Evolutionary conservation across 352 stramenopile species (phyloP), one percentile per base, ranked within the genome.

Genomic region (Phytophthora syringae): DNA sequence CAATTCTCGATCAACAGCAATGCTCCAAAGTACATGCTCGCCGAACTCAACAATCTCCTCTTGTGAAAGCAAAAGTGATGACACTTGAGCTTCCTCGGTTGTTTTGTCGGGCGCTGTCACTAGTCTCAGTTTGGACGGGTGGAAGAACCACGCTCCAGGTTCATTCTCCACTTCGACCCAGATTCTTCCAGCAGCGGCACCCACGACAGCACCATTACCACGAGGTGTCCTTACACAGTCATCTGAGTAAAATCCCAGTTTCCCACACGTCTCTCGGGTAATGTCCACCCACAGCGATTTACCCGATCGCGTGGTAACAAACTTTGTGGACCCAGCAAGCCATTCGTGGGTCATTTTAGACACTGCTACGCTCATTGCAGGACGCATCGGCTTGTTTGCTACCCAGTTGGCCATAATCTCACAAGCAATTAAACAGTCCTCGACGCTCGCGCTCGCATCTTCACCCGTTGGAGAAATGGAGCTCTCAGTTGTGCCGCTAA

Each of bases 161-260:
- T 96, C 85, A 1, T 73, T 86, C 20, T 97, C 90, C 0, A 95
- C 77, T 55, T 94, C 74, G 7, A 96, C 73, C 90, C 90, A 97
- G 7, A 96, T 52, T 5, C 82, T 74, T 12, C 70, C 64, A 27
- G 80, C 71, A 2, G 82, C 79, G 7, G 90, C 74, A 0, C 90
- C 90, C 2, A 94, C 39, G 0, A 97, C 75, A 7, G 70, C 69
- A 2, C 85, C 90, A 56, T 87, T 85, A 0, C 90, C 90, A n/a
- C 90, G 77, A 55, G 79, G 65, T 2, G 85, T 95, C 2, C 84
- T 76, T 28, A 97, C 88, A 30, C 73, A 72, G 13, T 95, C 87
- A 1, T 82, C 62, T 0, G 70, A 59, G 36, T 76, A 63, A 52
- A 94, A 91, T 0, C 81, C 87, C 37, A 88, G 72, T 7, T 51